Conservation (phyloP, 2,329 filamentous ascomycete genomes). For the Alternaria sp. region DNA sequence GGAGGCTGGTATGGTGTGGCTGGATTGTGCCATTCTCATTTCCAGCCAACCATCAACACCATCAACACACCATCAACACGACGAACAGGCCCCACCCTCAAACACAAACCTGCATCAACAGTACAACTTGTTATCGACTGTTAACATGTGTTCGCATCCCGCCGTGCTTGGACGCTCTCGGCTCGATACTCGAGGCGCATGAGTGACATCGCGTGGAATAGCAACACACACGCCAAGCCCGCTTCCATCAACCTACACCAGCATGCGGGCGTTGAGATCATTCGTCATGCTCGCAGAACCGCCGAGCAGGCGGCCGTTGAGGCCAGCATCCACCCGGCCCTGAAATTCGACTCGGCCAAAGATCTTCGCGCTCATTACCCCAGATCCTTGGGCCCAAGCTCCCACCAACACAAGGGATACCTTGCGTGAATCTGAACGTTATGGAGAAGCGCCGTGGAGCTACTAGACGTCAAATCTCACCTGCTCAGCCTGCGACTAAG, state of each 20-base stretch:
- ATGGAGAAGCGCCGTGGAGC: not conserved
- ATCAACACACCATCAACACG: not conserved
- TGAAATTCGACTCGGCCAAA: constrained; percentile 11
- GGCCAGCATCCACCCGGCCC: constrained; percentile 12
- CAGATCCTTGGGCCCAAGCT: constrained; percentile 23
- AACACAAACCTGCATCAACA: constrained; percentile 1
- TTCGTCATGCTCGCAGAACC: constrained; percentile 11
- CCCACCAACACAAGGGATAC: constrained; percentile 9
- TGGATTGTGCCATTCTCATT: constrained; percentile 29
- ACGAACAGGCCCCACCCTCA: not conserved
- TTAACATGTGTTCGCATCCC: constrained; percentile 13
- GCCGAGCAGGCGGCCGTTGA: constrained; percentile 14
- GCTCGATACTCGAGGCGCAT: constrained; percentile 1
- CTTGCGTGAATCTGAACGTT: constrained; percentile 12
- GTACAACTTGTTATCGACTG: not conserved
- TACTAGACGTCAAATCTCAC: not conserved
- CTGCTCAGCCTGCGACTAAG: not conserved
- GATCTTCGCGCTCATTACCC: constrained; percentile 23
- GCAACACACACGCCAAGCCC: constrained; percentile 15
- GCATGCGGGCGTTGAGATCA: constrained; percentile 2
- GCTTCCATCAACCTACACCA: constrained; percentile 7
- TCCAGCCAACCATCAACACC: constrained; percentile 22
- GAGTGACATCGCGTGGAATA: constrained; percentile 9
- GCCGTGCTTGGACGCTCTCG: constrained; percentile 1
- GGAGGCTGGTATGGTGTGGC: constrained; percentile 36